Conservation (phyloP, 140 eudicot genomes). For the Anethum foeniculum region DNA sequence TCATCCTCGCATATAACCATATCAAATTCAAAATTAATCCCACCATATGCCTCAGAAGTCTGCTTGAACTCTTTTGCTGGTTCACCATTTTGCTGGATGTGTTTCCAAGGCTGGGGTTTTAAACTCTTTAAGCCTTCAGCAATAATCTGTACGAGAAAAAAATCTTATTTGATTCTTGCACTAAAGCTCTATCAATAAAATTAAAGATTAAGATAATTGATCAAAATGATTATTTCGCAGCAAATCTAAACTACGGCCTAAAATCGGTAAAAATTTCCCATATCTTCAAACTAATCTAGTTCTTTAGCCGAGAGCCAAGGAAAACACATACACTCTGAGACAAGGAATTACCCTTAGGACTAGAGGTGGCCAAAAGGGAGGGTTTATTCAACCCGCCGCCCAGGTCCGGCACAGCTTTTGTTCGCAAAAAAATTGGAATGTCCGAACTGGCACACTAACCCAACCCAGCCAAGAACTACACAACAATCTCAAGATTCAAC, state of each 20-base stretch:
- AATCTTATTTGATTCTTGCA: constrained; percentile 2
- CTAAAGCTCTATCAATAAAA: neutral
- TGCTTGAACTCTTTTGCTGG: constrained; percentile 30
- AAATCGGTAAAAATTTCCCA: neutral
- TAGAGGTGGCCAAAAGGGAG: neutral
- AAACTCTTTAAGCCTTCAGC: constrained; percentile 75
- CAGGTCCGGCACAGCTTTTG: neutral
- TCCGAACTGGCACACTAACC: neutral
- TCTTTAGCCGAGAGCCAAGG: neutral
- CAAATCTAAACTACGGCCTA: neutral
- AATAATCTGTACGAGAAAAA: constrained; percentile 50
- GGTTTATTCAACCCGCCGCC: neutral
- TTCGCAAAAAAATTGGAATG: neutral
- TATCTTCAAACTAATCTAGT: neutral
- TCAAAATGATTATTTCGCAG: neutral
- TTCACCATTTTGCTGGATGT: constrained; percentile 28
- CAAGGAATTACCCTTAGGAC: neutral
- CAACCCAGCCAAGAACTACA: neutral
- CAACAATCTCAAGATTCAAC: neutral
- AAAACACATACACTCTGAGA: neutral
- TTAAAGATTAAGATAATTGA: neutral
- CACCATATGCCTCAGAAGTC: neutral
- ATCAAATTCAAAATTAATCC: constrained; percentile 4
- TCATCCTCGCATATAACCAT: constrained; percentile 1
- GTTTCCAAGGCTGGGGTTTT: constrained; percentile 51